Conservation (phyloP, 345 rosid genomes). For the Aurinia saxatilis region DNA sequence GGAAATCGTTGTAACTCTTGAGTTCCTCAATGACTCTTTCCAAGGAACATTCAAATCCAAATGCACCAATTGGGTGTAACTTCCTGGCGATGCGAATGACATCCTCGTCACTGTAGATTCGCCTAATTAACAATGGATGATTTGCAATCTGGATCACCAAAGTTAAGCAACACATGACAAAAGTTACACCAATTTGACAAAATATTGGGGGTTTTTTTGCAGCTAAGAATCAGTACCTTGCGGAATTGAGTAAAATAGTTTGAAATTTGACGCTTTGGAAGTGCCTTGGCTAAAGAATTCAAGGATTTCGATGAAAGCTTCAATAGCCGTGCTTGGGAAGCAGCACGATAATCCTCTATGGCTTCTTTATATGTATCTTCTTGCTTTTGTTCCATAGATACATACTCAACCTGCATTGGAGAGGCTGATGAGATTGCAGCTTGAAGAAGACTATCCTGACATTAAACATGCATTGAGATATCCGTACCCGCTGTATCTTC, state of each 20-base stretch:
- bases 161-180: background rate
- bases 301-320: constrained; percentile 46
- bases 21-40: constrained; percentile 80
- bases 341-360: constrained; percentile 82
- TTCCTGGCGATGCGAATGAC: constrained; percentile 64
- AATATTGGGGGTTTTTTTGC: too few relatives aligned
- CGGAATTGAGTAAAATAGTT: constrained; percentile 93
- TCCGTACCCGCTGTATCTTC: constrained; percentile 72
- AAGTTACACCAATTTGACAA: background rate
- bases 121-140: constrained; percentile 91
- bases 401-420: constrained; percentile 70
- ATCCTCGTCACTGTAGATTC: constrained; percentile 70
- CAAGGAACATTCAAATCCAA: constrained; percentile 82
- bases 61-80: constrained; percentile 78
- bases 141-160: constrained; percentile 70
- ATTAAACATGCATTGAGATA: background rate
- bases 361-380: constrained; percentile 81
- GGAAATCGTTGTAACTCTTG: constrained; percentile 74
- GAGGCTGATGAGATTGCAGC: constrained; percentile 1
- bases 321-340: constrained; percentile 57
- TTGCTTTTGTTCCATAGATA: constrained; percentile 69
- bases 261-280: constrained; percentile 84
- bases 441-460: background rate
- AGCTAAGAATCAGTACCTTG: constrained; percentile 44
- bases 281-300: constrained; percentile 40